Evolutionary conservation across 345 rosid genomes (phyloP).

Genomic region (Brassica juncea): DNA sequence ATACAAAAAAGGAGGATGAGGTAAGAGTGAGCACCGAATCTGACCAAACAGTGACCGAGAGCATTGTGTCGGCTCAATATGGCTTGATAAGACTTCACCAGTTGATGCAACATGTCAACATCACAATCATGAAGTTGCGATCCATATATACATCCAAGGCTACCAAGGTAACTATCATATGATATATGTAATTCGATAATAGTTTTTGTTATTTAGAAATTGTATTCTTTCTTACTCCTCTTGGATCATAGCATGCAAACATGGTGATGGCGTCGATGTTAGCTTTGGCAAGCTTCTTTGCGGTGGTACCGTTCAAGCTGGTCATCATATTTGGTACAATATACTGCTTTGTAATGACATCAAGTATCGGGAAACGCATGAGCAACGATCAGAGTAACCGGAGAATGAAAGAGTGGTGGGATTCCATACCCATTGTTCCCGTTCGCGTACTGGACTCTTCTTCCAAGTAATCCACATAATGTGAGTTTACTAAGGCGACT

Average conservation of each 20-base stretch:
- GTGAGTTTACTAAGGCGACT: background rate
- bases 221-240: background rate
- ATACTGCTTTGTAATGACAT: conserved; percentile 48
- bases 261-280: conserved; percentile 49
- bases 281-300: conserved; percentile 54
- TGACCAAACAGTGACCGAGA: conserved; percentile 63
- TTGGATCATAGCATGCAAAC: conserved; percentile 64
- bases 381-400: conserved; percentile 58
- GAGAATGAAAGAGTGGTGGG: conserved; percentile 90
- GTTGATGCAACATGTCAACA: conserved; percentile 57
- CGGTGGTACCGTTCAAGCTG: conserved; percentile 58
- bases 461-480: conserved; percentile 28
- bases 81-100: conserved; percentile 56
- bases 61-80: conserved; percentile 76
- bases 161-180: conserved; percentile 51
- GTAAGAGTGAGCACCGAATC: conserved; percentile 63
- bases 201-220: background rate
- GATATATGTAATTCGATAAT: background rate
- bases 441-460: conserved; percentile 52
- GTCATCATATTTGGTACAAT: conserved; percentile 46
- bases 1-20: conserved; percentile 46
- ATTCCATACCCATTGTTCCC: conserved; percentile 69
- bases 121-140: conserved; percentile 65
- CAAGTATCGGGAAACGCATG: conserved; percentile 49
- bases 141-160: conserved; percentile 65